Percentiles rank a stretch among this genome's conserved stretches.
Conservation (phyloP, 345 rosid genomes). For the Limnanthes douglasii region DNA sequence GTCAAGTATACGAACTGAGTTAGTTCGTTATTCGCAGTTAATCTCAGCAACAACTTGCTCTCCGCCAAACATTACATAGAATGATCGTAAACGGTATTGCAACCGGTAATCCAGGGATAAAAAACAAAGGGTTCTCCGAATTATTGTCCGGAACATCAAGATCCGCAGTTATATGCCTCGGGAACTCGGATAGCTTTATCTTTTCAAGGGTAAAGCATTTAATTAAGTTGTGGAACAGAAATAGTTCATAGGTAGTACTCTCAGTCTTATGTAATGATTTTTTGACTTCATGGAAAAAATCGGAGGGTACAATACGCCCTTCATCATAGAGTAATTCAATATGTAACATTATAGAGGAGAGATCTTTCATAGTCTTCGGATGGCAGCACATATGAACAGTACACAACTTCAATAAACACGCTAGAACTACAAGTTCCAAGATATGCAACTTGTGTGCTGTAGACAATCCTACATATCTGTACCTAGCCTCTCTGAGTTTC, state of each 20-base stretch:
- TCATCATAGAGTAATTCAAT: constrained; percentile 31
- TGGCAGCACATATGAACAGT: constrained; percentile 29
- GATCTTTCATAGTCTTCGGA: constrained; percentile 19
- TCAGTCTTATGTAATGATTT: constrained; percentile 18
- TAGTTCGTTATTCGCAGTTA: constrained; percentile 25
- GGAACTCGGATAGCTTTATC: constrained; percentile 20
- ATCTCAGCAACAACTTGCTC: constrained; percentile 53
- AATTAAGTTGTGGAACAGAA: constrained; percentile 21
- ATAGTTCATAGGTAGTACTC: constrained; percentile 9
- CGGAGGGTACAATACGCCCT: constrained; percentile 29
- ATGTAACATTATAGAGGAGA: constrained; percentile 28
- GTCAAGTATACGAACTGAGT: constrained; percentile 50
- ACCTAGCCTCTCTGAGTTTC: constrained; percentile 45
- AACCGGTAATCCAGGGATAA: constrained; percentile 60
- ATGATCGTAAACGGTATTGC: constrained; percentile 43
- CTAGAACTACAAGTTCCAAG: constrained; percentile 35
- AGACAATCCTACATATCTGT: constrained; percentile 43
- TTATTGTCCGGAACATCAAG: constrained; percentile 42
- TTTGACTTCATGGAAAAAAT: constrained; percentile 36
- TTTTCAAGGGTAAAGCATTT: constrained; percentile 28
- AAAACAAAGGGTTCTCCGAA: constrained; percentile 47
- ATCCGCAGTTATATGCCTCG: constrained; percentile 31
- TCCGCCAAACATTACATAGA: constrained; percentile 27
- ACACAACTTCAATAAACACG: constrained; percentile 36
- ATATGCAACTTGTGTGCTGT: constrained; percentile 37